A percentile compares a stretch with the other conserved stretches of the same genome.
These are phyloP conservation scores for Arthroderma sp. DNA, from an alignment of 2,329 filamentous ascomycete species.

Conservation along the genomic window DNA sequence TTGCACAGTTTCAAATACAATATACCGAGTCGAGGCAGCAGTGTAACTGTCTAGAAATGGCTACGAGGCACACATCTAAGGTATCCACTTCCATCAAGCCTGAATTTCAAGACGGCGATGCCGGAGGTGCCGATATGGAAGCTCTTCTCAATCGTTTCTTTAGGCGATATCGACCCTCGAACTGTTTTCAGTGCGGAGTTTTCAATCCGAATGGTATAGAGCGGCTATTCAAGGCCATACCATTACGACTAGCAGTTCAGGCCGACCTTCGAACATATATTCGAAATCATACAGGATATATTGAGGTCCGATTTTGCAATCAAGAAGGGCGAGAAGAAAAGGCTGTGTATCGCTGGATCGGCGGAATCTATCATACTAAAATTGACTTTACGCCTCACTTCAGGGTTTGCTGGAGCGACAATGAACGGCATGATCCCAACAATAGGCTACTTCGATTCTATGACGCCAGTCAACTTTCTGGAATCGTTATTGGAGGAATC, in stretches of 20 bases:
- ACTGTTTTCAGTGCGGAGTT: slow-evolving; percentile 1
- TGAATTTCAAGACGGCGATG: slow-evolving; percentile 7
- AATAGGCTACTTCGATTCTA: slow-evolving; percentile 17
- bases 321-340: slow-evolving; percentile 5
- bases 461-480: slow-evolving; percentile 16
- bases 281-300: slow-evolving; percentile 16
- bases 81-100: slow-evolving; percentile 8
- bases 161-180: not conserved
- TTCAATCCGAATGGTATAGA: slow-evolving; percentile 5
- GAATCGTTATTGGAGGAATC: slow-evolving; percentile 18
- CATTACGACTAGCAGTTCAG: slow-evolving; percentile 20
- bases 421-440: slow-evolving; percentile 16
- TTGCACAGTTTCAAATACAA: slow-evolving; percentile 5
- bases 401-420: slow-evolving; percentile 22
- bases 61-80: not conserved
- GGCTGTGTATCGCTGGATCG: slow-evolving; percentile 26
- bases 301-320: slow-evolving; percentile 16
- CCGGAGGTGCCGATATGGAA: slow-evolving; percentile 12
- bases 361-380: slow-evolving; percentile 20
- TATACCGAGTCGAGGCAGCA: slow-evolving; percentile 1
- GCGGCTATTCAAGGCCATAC: slow-evolving; percentile 13
- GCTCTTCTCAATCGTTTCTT: slow-evolving; percentile 14
- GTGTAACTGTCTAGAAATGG: slow-evolving; percentile 1
- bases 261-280: slow-evolving; percentile 8
- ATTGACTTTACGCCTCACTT: slow-evolving; percentile 2